Evolutionary conservation across 495 filamentous ascomycete species (phyloP).

Genomic region (Cladorrhinum samala): DNA sequence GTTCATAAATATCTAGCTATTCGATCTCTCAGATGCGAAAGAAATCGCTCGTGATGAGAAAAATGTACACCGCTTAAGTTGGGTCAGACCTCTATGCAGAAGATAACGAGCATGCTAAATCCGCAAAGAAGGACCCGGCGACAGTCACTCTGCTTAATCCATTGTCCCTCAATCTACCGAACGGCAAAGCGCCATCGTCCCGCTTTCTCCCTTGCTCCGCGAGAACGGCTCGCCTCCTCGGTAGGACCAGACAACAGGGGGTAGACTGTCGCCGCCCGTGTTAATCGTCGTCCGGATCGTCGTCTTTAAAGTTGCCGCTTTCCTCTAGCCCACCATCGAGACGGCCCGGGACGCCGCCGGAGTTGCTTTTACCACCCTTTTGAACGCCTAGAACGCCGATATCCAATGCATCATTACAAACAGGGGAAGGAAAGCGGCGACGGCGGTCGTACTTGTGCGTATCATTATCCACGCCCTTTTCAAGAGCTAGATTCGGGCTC

Average conservation of each 20-base stretch:
- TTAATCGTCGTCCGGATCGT: slow-evolving; percentile 41
- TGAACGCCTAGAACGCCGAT: slow-evolving; percentile 40
- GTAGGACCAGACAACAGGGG: slow-evolving; percentile 52
- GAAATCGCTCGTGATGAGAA: too few species aligned
- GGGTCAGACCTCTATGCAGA: too few species aligned
- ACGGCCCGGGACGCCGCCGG: slow-evolving; percentile 27
- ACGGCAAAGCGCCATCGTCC: neutral
- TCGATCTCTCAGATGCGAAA: too few species aligned
- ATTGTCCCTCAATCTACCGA: slow-evolving; percentile 43
- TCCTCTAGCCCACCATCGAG: slow-evolving; percentile 28
- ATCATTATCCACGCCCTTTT: slow-evolving; percentile 46
- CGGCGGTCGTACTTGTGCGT: slow-evolving; percentile 28
- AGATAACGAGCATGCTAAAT: too few species aligned
- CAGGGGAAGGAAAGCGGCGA: slow-evolving; percentile 8
- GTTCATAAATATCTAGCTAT: too few species aligned
- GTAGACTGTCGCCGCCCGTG: slow-evolving; percentile 41
- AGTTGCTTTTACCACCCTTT: slow-evolving; percentile 27
- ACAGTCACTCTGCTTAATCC: slow-evolving; percentile 39
- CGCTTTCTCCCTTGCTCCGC: too few species aligned
- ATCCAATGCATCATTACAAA: slow-evolving; percentile 32
- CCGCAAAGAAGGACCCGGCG: slow-evolving; percentile 17
- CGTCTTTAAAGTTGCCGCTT: slow-evolving; percentile 33
- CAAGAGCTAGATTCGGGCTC: slow-evolving; percentile 62
- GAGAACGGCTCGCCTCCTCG: slow-evolving; percentile 8
- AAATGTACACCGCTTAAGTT: too few species aligned